phyloP scores from a whole-genome alignment of 768 basidiomycete genomes.

The Serpula lacrymans region DNA sequence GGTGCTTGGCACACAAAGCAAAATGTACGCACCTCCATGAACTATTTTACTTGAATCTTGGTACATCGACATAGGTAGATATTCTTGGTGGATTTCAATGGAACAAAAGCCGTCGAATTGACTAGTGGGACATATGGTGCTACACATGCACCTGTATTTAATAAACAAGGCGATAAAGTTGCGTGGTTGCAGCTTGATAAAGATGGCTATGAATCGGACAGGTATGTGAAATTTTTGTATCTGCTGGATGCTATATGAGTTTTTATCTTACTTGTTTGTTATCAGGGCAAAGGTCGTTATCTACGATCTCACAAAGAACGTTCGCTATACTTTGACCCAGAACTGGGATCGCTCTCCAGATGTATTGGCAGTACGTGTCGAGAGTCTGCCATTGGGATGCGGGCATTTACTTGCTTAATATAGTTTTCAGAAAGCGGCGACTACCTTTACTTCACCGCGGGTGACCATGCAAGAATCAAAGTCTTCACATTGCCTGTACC shows the following conservation, averaged over 20 bases:
- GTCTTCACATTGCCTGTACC: conserved; percentile 69
- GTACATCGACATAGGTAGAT: conserved; percentile 39
- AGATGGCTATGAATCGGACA: conserved; percentile 90
- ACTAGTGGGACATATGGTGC: conserved; percentile 87
- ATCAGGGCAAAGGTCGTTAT: conserved; percentile 72
- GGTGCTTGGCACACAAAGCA: conserved; percentile 88
- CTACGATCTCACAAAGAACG: conserved; percentile 66
- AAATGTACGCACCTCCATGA: conserved; percentile 45
- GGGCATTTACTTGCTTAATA: background rate
- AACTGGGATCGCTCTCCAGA: conserved; percentile 83
- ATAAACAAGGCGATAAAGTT: conserved; percentile 58
- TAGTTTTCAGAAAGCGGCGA: conserved; percentile 75
- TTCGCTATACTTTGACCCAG: conserved; percentile 72
- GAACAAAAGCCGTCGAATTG: conserved; percentile 57
- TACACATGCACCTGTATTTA: conserved; percentile 70
- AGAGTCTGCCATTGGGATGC: background rate
- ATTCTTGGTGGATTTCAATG: conserved; percentile 62
- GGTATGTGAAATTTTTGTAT: conserved; percentile 33
- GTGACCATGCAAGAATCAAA: conserved; percentile 76
- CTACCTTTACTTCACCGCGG: conserved; percentile 70
- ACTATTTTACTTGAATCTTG: background rate
- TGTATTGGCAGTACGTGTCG: conserved; percentile 48
- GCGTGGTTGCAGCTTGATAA: conserved; percentile 87
- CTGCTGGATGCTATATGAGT: background rate
- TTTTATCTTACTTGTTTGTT: conserved; percentile 1